phyloP scores from a whole-genome alignment of 2,329 filamentous ascomycete species.

The Dactylella cylindrospora region DNA sequence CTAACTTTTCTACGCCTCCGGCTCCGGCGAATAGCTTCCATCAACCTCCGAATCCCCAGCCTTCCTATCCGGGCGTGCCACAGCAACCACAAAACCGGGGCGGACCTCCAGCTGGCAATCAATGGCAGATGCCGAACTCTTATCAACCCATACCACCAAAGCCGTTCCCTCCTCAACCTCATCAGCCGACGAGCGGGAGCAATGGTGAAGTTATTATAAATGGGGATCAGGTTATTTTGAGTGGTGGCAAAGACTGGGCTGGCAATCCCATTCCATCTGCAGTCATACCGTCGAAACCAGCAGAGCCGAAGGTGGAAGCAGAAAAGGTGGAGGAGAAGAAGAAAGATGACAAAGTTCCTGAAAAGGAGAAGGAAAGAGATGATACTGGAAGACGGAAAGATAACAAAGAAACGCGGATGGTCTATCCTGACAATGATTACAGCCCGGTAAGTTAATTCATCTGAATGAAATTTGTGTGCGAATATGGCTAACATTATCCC shows the following conservation, averaged over 20 bases:
- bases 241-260: slow-evolving; percentile 38
- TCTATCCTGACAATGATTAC: slow-evolving; percentile 48
- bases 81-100: slow-evolving; percentile 27
- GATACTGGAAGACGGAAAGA: slow-evolving; percentile 46
- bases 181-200: slow-evolving; percentile 7
- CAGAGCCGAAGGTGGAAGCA: slow-evolving; percentile 10
- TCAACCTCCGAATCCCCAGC: slow-evolving; percentile 36
- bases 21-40: slow-evolving; percentile 43
- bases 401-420: slow-evolving; percentile 46
- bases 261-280: slow-evolving; percentile 36
- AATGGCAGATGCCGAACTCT: slow-evolving; percentile 25
- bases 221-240: slow-evolving; percentile 42
- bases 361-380: slow-evolving; percentile 43
- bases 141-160: slow-evolving; percentile 38
- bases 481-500: background rate
- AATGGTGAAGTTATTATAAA: slow-evolving; percentile 44
- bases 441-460: slow-evolving; percentile 47
- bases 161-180: slow-evolving; percentile 18
- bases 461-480: background rate
- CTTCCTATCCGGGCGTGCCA: slow-evolving; percentile 18
- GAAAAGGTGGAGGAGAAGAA: slow-evolving; percentile 37
- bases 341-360: slow-evolving; percentile 43
- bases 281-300: slow-evolving; percentile 11
- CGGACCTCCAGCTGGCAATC: slow-evolving; percentile 32
- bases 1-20: slow-evolving; percentile 57